phyloP scores from a whole-genome alignment of 208 protist species.

The Acanthamoeba castellanii region DNA sequence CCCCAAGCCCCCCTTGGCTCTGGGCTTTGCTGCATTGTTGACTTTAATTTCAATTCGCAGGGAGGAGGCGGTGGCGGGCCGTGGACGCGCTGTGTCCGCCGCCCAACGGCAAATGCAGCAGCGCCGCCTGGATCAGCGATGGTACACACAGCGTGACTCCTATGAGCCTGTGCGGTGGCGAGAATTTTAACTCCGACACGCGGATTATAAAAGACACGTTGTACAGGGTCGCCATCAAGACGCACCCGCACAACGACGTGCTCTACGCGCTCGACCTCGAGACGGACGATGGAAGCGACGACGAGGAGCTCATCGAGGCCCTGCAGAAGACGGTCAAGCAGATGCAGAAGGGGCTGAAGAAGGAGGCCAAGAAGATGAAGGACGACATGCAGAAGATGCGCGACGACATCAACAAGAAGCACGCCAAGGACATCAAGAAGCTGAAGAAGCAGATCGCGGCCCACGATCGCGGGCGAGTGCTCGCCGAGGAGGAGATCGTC shows the following conservation, averaged over 20 bases:
- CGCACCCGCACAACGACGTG: background rate
- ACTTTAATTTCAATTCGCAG: no score
- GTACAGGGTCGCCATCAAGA: constrained; percentile 23
- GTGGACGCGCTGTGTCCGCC: constrained; percentile 23
- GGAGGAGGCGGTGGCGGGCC: background rate
- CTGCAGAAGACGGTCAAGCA: constrained; percentile 5
- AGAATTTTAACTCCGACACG: background rate
- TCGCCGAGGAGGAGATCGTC: constrained; percentile 10
- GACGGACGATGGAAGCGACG: background rate
- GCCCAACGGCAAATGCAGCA: constrained; percentile 36
- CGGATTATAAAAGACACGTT: background rate
- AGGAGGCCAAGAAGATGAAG: background rate
- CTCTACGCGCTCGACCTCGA: constrained; percentile 36
- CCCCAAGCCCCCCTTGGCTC: no score
- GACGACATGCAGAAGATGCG: constrained; percentile 26
- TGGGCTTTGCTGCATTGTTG: no score
- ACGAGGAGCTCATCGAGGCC: background rate
- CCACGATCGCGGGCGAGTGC: background rate
- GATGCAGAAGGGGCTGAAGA: constrained; percentile 6
- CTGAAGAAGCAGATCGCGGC: background rate
- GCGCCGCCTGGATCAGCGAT: constrained; percentile 11
- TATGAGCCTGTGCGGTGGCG: background rate
- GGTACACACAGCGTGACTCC: background rate
- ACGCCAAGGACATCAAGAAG: constrained; percentile 44
- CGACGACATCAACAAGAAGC: background rate